Base-by-base conservation (phyloP, 208 protist species). In the Trypanosoma brucei region DNA sequence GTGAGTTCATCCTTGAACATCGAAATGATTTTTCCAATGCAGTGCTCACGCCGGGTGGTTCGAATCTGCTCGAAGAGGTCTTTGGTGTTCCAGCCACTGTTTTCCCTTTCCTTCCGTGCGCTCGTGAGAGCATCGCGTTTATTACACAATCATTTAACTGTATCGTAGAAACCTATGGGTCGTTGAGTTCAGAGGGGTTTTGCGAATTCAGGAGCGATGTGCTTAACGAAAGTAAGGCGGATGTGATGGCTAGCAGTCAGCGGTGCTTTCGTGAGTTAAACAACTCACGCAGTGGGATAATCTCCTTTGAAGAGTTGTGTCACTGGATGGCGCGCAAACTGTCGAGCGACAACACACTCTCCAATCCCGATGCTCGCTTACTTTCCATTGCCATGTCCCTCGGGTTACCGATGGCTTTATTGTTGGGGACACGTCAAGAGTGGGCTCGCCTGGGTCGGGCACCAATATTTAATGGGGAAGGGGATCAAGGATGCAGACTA, bases 271-370 rank as follows among this genome's bases (percentile, higher is more conserved):
- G 88, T 44, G 82, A 70, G 57, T 64, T 95, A 22, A 89, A 95
- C 81, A 77, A 77, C 51, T 83, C 76, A 8, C 81, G 85, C 0
- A 76, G 76, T 8, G 88, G 85, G 22, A 78, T 77, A 59, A 88
- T 95, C 61, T 86, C 72, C 14, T 92, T 85, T 62, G 88, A 95
- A 64, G 88, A 95, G 68, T 63, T 95, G 14, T 95, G 88, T 57
- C 65, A 76, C 5, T 95, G 86, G 85, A 72, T 95, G 65, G 88
- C 84, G 11, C 80, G 84, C 8, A 91, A 91, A 68, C 73, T 95
- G 6, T 91, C 83, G 22, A 22, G 22, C 56, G 86, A 79, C 50
- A 83, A 85, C 36, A 75, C 71, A 58, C 82, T 83, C 37, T 33
- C 76, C 14, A 69, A 76, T 13, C 88, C 88, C 0, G 80, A 95